Evolutionary conservation across 257 asterid genomes (phyloP).

Genomic region (Petunia secreta): DNA sequence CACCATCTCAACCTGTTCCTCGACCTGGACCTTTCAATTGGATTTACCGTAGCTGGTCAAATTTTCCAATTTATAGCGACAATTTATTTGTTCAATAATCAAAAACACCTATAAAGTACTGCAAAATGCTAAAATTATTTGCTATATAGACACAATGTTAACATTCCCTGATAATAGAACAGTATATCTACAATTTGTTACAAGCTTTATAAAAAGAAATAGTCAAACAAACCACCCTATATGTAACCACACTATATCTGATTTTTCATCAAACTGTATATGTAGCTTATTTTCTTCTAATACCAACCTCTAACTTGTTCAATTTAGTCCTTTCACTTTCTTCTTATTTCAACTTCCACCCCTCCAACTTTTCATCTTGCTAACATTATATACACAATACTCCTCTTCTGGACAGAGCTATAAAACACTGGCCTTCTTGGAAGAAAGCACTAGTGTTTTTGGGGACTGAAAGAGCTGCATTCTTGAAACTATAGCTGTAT

Average conservation of each 20-base stretch:
- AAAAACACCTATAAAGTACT: background rate
- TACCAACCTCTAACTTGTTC: background rate
- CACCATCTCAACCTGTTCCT: too few species aligned
- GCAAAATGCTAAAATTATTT: too few species aligned
- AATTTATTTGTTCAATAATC: background rate
- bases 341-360: constrained; percentile 17
- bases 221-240: background rate
- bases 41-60: too few species aligned
- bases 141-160: background rate
- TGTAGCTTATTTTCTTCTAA: background rate
- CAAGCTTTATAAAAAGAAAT: background rate
- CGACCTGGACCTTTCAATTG: too few species aligned
- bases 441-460: constrained; percentile 22
- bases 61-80: too few species aligned
- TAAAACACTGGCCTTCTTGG: constrained; percentile 25
- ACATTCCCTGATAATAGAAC: background rate
- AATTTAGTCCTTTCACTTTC: constrained; percentile 20
- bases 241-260: background rate
- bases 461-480: background rate
- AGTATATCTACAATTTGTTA: background rate
- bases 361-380: background rate
- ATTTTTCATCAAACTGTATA: background rate
- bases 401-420: background rate
- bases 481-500: background rate
- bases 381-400: background rate